phyloP scores from a whole-genome alignment of 2,329 filamentous ascomycete species.

The Chaetomium sp. region DNA sequence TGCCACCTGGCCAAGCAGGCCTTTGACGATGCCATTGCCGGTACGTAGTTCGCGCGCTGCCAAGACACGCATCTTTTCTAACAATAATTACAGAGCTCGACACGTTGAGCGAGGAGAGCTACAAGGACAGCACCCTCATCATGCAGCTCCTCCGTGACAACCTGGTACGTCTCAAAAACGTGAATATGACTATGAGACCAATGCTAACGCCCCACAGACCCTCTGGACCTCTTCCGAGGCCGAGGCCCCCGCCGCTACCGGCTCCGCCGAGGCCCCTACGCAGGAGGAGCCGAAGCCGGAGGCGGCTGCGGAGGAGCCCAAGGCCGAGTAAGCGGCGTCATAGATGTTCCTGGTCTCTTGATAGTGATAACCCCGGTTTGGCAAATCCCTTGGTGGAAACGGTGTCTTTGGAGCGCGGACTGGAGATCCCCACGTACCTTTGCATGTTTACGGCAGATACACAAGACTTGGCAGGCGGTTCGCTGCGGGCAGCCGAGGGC shows the following conservation, averaged over 20 bases:
- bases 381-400: constrained; percentile 50
- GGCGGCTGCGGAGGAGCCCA: constrained; percentile 64
- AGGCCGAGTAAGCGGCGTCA: constrained; percentile 60
- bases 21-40: constrained; percentile 93
- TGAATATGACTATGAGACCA: not conserved
- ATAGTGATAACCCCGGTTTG: constrained; percentile 48
- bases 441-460: constrained; percentile 56
- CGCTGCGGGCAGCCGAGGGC: constrained; percentile 45
- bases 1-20: constrained; percentile 97
- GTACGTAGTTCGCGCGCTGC: constrained; percentile 41
- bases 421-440: constrained; percentile 51
- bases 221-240: constrained; percentile 99
- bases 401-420: constrained; percentile 66
- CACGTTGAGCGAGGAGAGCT: constrained; percentile 96
- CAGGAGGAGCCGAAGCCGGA: constrained; percentile 60
- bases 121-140: constrained; percentile 98
- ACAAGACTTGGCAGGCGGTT: constrained; percentile 39
- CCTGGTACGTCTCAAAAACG: constrained; percentile 61
- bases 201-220: constrained; percentile 62
- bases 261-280: constrained; percentile 53
- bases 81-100: constrained; percentile 71
- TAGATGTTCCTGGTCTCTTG: constrained; percentile 45
- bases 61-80: constrained; percentile 14
- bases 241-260: constrained; percentile 69
- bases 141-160: constrained; percentile 99